These are phyloP conservation scores for Trichoderma sp. DNA, from an alignment of 2,329 filamentous ascomycete species.

Conservation along the genomic window DNA sequence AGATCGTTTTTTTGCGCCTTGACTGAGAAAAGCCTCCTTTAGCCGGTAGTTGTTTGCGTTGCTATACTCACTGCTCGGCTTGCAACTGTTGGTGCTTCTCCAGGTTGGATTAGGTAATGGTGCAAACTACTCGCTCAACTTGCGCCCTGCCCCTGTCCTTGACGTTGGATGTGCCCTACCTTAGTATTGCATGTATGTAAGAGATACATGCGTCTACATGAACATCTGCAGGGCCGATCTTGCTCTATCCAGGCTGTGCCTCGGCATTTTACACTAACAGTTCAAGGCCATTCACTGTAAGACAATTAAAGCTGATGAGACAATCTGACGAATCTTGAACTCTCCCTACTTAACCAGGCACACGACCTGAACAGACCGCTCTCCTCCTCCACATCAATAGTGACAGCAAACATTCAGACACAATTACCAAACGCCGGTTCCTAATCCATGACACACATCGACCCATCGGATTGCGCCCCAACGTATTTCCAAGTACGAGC, in stretches of 20 bases:
- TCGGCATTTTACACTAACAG: not conserved
- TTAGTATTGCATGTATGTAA: not conserved
- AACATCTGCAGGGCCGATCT: not conserved
- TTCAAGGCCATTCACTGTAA: not conserved
- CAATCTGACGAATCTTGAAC: not conserved
- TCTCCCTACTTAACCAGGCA: not conserved
- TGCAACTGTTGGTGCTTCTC: not conserved
- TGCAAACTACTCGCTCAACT: not conserved
- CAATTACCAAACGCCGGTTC: not conserved
- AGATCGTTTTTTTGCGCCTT: not conserved
- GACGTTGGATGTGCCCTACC: not conserved
- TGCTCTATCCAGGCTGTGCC: not conserved
- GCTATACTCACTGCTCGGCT: not conserved
- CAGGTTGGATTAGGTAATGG: conserved; percentile 10
- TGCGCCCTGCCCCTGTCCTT: not conserved
- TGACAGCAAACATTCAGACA: not conserved
- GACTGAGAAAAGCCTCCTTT: not conserved
- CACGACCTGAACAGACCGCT: not conserved
- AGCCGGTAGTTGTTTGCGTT: not conserved
- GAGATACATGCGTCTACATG: conserved; percentile 14
- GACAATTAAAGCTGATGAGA: not conserved
- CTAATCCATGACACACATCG: not conserved
- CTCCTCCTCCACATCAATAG: not conserved
- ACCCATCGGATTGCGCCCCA: conserved; percentile 10
- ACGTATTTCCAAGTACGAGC: not conserved